Conservation (phyloP, 768 basidiomycete species). For the Tricholoma bakamatsutake region DNA sequence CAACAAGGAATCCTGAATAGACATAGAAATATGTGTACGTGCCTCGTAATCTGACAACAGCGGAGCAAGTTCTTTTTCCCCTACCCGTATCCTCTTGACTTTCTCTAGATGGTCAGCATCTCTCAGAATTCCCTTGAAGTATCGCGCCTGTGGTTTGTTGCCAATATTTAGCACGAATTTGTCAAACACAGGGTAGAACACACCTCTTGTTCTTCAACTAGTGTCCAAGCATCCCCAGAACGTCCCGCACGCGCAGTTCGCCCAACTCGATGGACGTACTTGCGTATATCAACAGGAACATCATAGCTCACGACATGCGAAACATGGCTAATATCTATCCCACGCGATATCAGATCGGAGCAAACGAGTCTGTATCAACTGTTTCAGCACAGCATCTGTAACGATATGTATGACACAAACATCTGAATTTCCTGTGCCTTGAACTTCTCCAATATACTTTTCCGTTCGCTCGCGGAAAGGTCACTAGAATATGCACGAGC, state of each 20-base stretch:
- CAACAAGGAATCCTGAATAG: background rate
- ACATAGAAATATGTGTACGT: conserved; percentile 9
- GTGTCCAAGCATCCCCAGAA: conserved; percentile 84
- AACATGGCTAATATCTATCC: conserved; percentile 91
- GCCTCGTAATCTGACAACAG: conserved; percentile 68
- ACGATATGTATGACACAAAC: conserved; percentile 38
- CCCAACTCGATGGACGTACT: conserved; percentile 97
- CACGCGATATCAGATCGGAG: conserved; percentile 93
- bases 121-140: conserved; percentile 82
- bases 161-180: background rate
- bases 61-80: conserved; percentile 51
- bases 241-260: conserved; percentile 93
- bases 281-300: conserved; percentile 93
- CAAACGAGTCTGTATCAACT: conserved; percentile 68
- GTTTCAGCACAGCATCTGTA: background rate
- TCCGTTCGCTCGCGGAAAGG: conserved; percentile 66
- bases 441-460: conserved; percentile 73
- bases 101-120: conserved; percentile 62
- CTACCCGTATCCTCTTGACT: conserved; percentile 63
- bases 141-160: conserved; percentile 52
- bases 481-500: conserved; percentile 86
- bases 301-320: conserved; percentile 95
- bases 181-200: conserved; percentile 5
- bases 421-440: conserved; percentile 76
- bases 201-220: conserved; percentile 94